phyloP scores from a whole-genome alignment of 441 rosid genomes.

The Croton setiger region DNA sequence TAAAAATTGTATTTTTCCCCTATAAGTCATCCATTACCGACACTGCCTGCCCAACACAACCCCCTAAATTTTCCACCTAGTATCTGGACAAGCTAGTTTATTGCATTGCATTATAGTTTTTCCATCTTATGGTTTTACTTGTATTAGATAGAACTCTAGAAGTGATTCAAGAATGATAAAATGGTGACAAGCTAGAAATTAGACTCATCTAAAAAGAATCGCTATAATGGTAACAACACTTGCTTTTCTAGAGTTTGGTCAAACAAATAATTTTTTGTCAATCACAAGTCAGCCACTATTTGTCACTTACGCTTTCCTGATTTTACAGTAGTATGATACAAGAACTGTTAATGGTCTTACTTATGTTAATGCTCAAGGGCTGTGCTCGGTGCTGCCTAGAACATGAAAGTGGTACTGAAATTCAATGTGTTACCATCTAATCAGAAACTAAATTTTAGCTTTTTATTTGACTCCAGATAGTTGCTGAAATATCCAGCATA shows the following conservation, averaged over 20 bases:
- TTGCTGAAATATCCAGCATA: conserved; percentile 40
- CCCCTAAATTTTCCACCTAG: not conserved
- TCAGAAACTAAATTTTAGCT: not conserved
- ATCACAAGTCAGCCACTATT: not conserved
- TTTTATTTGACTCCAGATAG: conserved; percentile 32
- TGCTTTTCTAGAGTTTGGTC: not conserved
- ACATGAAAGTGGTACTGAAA: not conserved
- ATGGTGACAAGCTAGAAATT: not conserved
- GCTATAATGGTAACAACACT: not conserved
- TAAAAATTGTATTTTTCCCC: not conserved
- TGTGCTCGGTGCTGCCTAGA: not conserved
- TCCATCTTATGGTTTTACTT: not conserved
- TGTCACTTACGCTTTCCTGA: not conserved
- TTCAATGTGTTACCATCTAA: not conserved
- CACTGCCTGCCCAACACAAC: not conserved
- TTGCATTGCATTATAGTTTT: not conserved
- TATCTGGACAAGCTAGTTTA: not conserved
- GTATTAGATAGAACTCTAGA: not conserved
- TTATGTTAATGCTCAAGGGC: not conserved
- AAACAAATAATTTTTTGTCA: not conserved
- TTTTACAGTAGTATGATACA: not conserved
- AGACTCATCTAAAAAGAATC: not conserved
- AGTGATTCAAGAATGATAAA: not conserved
- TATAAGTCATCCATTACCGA: not conserved
- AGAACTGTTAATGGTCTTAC: not conserved